Conservation (phyloP, 257 asterid genomes). For the Primulina eburnea region DNA sequence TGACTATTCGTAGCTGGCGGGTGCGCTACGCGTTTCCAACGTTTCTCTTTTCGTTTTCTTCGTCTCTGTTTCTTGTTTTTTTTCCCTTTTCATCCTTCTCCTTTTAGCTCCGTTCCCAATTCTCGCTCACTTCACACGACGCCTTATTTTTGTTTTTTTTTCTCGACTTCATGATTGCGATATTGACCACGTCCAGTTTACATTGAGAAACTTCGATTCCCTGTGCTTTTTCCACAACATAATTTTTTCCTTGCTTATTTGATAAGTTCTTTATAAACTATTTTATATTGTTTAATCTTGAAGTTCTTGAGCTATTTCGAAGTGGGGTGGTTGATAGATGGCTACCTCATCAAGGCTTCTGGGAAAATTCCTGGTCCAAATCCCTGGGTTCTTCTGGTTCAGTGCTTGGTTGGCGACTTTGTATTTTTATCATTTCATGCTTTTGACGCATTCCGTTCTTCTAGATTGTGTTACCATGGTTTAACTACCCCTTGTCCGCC, state of each 20-base stretch:
- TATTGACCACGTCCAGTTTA: neutral
- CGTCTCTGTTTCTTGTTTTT: neutral
- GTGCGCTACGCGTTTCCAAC: conserved; percentile 26
- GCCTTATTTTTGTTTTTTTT: neutral
- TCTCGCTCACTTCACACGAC: neutral
- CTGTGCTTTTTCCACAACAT: neutral
- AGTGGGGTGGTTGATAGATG: conserved; percentile 22
- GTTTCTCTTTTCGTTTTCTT: neutral
- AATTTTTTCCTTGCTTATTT: neutral
- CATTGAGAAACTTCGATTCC: neutral
- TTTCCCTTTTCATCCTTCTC: neutral
- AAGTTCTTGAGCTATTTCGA: neutral
- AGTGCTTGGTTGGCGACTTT: conserved; percentile 25
- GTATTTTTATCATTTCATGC: conserved; percentile 1
- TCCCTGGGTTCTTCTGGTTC: conserved; percentile 23
- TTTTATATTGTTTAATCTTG: conserved; percentile 2
- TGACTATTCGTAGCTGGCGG: conserved; percentile 18
- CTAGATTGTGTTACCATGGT: neutral
- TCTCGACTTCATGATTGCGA: conserved; percentile 1
- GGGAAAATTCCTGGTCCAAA: conserved; percentile 1
- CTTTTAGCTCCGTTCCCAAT: neutral
- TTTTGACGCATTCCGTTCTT: neutral
- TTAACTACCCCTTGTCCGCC: neutral
- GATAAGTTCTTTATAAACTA: neutral
- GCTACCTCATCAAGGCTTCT: conserved; percentile 18